These are phyloP conservation scores for Pisolithus thermaeus DNA, from an alignment of 1,284 basidiomycete species.

Conservation along the genomic window DNA sequence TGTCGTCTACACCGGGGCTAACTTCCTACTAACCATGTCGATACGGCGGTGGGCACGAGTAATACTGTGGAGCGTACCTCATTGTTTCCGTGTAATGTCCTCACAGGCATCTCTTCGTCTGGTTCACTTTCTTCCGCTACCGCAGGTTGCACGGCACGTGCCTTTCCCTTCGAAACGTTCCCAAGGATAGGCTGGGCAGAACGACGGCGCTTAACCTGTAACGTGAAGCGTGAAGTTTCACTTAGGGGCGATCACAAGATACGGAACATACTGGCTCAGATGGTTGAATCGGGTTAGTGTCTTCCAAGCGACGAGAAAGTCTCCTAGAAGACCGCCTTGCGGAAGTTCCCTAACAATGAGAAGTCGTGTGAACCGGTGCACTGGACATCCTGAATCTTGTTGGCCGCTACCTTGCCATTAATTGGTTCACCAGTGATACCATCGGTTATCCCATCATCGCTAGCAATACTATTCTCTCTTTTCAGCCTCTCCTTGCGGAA, in stretches of 20 bases:
- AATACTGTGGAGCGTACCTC: constrained; percentile 39
- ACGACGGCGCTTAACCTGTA: constrained; percentile 54
- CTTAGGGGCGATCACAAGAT: background rate
- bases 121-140: constrained; percentile 74
- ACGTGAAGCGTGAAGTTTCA: constrained; percentile 6
- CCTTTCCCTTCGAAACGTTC: constrained; percentile 39
- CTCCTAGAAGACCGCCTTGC: constrained; percentile 37
- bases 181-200: constrained; percentile 64
- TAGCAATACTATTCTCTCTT: constrained; percentile 63
- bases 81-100: constrained; percentile 55
- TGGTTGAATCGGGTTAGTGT: constrained; percentile 33
- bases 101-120: constrained; percentile 46
- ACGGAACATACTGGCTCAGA: constrained; percentile 44
- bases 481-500: constrained; percentile 62
- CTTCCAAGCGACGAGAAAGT: constrained; percentile 43
- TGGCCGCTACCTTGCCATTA: constrained; percentile 37
- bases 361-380: constrained; percentile 5
- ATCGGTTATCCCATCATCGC: constrained; percentile 75
- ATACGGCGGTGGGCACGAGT: no score
- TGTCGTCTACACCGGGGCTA: constrained; percentile 44
- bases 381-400: constrained; percentile 2
- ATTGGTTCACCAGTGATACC: constrained; percentile 68
- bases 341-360: constrained; percentile 13
- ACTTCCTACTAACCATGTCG: no score
- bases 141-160: constrained; percentile 35